Evolutionary conservation across 257 asterid species (phyloP).

Genomic region (Solanum phureja): DNA sequence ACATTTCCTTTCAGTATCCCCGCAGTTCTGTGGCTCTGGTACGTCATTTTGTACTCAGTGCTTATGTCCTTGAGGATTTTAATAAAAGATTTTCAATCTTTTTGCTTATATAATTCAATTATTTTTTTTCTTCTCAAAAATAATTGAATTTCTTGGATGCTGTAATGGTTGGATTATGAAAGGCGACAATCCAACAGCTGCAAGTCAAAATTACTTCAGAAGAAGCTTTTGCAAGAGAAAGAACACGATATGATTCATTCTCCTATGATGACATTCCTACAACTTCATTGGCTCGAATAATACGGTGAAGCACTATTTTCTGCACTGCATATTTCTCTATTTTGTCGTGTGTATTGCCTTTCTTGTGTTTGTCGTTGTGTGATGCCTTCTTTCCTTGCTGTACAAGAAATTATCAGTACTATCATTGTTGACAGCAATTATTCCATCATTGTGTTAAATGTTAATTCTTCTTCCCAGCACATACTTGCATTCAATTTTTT

Average conservation of each 20-base stretch:
- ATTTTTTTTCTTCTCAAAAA: no score
- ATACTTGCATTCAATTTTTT: background rate
- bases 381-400: background rate
- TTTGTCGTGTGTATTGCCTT: background rate
- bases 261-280: constrained; percentile 59
- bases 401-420: background rate
- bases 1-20: constrained; percentile 59
- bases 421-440: background rate
- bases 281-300: constrained; percentile 58
- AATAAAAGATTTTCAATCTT: background rate
- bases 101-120: background rate
- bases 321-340: background rate
- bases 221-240: constrained; percentile 71
- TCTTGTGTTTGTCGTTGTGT: background rate
- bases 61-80: background rate
- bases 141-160: constrained; percentile 1
- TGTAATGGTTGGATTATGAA: constrained; percentile 14
- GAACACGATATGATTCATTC: constrained; percentile 75
- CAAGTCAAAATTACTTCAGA: constrained; percentile 73
- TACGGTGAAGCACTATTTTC: constrained; percentile 33
- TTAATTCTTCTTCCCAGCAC: background rate
- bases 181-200: constrained; percentile 56
- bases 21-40: constrained; percentile 45
- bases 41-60: background rate
- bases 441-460: background rate